These are phyloP conservation scores for Cytospora schulzeri DNA, from an alignment of 2,329 filamentous ascomycete genomes.

Conservation along the genomic window DNA sequence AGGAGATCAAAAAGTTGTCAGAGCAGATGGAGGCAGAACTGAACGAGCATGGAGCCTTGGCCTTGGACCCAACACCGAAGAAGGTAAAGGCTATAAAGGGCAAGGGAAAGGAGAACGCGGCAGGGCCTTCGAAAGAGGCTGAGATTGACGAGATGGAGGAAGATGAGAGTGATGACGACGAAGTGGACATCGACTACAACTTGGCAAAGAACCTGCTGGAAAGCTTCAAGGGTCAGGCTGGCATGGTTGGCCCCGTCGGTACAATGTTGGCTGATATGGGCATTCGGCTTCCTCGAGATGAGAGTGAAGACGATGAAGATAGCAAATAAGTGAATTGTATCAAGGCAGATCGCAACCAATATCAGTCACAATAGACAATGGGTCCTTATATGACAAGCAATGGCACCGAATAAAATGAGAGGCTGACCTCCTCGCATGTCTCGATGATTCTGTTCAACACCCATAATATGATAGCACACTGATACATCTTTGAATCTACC, in stretches of 20 bases:
- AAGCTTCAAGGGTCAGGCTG: constrained; percentile 88
- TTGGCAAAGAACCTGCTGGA: constrained; percentile 89
- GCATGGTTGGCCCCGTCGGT: constrained; percentile 80
- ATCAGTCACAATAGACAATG: not conserved
- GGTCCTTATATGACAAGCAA: too few species aligned
- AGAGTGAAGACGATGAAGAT: constrained; percentile 54
- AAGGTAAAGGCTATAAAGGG: constrained; percentile 37
- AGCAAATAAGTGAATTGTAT: constrained; percentile 19
- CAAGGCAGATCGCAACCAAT: not conserved
- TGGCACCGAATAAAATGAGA: not conserved
- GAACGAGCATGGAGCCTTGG: constrained; percentile 66
- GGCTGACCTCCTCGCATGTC: not conserved
- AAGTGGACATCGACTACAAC: constrained; percentile 80
- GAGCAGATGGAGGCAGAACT: constrained; percentile 74
- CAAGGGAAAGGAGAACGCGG: constrained; percentile 27
- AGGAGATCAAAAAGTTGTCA: constrained; percentile 66
- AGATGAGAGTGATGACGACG: constrained; percentile 55
- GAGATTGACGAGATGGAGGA: constrained; percentile 44
- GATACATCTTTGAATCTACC: too few species aligned
- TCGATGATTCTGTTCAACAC: too few species aligned
- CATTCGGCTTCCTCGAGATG: constrained; percentile 77
- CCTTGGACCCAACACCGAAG: constrained; percentile 46
- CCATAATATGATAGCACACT: too few species aligned
- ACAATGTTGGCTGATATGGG: constrained; percentile 90
- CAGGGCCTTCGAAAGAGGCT: constrained; percentile 15